Evolutionary conservation across 768 basidiomycete genomes (phyloP).

Genomic region (Suillus subluteus): DNA sequence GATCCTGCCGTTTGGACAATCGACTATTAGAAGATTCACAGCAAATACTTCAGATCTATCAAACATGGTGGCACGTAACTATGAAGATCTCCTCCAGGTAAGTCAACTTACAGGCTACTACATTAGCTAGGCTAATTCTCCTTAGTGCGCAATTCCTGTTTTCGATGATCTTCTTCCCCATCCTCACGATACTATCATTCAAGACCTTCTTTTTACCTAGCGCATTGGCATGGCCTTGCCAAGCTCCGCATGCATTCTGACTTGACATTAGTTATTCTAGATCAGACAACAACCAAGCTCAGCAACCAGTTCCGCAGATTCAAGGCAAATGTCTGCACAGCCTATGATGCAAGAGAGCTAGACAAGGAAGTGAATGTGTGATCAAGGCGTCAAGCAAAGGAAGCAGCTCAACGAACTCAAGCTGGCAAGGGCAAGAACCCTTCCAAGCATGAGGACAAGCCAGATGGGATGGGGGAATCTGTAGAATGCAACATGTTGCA

Average conservation of each 20-base stretch:
- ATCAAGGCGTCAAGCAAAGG: constrained; percentile 17
- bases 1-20: constrained; percentile 34
- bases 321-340: constrained; percentile 20
- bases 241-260: constrained; percentile 27
- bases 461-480: neutral
- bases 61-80: constrained; percentile 39
- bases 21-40: constrained; percentile 35
- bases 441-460: neutral
- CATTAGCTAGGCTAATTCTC: neutral
- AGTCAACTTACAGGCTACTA: neutral
- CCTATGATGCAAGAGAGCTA: constrained; percentile 35
- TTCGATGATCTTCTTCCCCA: constrained; percentile 21
- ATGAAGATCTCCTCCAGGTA: constrained; percentile 39
- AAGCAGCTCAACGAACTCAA: neutral
- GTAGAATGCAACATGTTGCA: neutral
- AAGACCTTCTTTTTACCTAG: constrained; percentile 21
- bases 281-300: constrained; percentile 14
- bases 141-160: constrained; percentile 18
- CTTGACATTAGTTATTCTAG: constrained; percentile 13
- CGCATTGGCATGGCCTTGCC: constrained; percentile 22
- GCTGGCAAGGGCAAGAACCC: neutral
- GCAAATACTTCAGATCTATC: constrained; percentile 38
- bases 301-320: constrained; percentile 28
- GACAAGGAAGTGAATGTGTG: constrained; percentile 33
- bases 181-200: constrained; percentile 15